Conservation (phyloP, 257 asterid genomes). For the Jaltomata sinuosa region DNA sequence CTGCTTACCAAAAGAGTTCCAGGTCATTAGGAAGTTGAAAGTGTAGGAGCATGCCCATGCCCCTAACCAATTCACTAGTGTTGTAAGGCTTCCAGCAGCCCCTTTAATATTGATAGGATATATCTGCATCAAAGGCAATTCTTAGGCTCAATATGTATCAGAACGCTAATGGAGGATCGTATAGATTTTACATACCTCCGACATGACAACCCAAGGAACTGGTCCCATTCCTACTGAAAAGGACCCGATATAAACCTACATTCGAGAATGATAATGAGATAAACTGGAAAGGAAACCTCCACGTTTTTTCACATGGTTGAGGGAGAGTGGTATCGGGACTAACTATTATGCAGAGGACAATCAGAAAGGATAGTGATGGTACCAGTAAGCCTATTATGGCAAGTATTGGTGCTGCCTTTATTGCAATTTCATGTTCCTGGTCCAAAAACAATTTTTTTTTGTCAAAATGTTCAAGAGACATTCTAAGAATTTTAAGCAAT, state of each 20-base stretch:
- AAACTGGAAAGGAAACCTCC: too few species aligned
- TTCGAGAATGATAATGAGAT: slow-evolving; percentile 6
- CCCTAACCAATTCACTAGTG: slow-evolving; percentile 87
- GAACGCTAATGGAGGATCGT: not conserved
- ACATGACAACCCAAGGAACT: slow-evolving; percentile 98
- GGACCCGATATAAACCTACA: slow-evolving; percentile 70
- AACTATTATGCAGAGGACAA: not conserved
- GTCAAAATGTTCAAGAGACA: slow-evolving; percentile 4
- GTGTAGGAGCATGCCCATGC: slow-evolving; percentile 89
- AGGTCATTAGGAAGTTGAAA: slow-evolving; percentile 79
- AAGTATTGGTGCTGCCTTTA: slow-evolving; percentile 48
- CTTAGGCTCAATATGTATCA: not conserved
- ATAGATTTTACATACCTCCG: slow-evolving; percentile 50
- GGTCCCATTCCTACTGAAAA: slow-evolving; percentile 97
- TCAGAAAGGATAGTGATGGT: not conserved
- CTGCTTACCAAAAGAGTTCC: slow-evolving; percentile 69
- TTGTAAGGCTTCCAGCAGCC: slow-evolving; percentile 84
- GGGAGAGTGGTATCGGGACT: not conserved
- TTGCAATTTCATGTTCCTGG: slow-evolving; percentile 64
- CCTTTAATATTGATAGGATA: slow-evolving; percentile 92
- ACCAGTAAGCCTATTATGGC: slow-evolving; percentile 83
- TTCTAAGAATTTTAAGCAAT: not conserved
- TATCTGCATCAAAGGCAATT: slow-evolving; percentile 29
- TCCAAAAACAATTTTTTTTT: not conserved
- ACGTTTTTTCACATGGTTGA: not conserved